These are phyloP conservation scores for Perkinsela sp. DNA, from an alignment of 208 protist genomes.

Conservation along the genomic window DNA sequence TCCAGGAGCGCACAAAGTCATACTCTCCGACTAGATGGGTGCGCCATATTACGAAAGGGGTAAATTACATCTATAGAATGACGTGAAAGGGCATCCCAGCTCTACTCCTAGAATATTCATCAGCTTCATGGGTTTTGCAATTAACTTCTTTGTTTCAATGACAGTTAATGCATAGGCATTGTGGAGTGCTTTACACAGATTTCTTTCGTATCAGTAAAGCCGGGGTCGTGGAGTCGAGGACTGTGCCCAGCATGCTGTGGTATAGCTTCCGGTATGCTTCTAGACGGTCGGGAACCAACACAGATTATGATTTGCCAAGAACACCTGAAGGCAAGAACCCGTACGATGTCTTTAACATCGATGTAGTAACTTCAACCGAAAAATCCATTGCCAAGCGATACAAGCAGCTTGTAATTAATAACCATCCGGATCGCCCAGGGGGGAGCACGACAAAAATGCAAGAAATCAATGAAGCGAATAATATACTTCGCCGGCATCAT, in stretches of 20 bases:
- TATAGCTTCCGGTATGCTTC: too few relatives aligned
- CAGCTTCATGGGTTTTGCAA: too few relatives aligned
- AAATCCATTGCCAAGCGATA: conserved; percentile 59
- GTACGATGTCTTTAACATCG: conserved; percentile 58
- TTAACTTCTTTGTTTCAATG: too few relatives aligned
- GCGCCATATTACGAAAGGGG: conserved; percentile 47
- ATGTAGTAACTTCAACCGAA: conserved; percentile 26
- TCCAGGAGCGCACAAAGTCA: conserved; percentile 29
- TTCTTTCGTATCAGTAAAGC: too few relatives aligned
- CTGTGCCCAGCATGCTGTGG: too few relatives aligned
- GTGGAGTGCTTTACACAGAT: too few relatives aligned
- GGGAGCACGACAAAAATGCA: conserved; percentile 61
- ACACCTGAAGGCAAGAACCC: conserved; percentile 52
- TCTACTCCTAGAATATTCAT: too few relatives aligned
- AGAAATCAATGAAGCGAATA: conserved; percentile 54
- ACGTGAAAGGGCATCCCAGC: not conserved
- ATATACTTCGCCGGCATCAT: conserved; percentile 57
- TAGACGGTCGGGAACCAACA: too few relatives aligned
- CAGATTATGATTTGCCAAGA: conserved; percentile 28
- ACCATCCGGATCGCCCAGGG: conserved; percentile 54
- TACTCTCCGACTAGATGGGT: conserved; percentile 55
- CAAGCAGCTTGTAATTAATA: conserved; percentile 35
- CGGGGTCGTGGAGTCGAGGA: too few relatives aligned
- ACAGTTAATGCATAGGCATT: too few relatives aligned
- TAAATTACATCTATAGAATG: conserved; percentile 47